phyloP scores from a whole-genome alignment of 768 basidiomycete species.

The Lactarius hengduanensis region DNA sequence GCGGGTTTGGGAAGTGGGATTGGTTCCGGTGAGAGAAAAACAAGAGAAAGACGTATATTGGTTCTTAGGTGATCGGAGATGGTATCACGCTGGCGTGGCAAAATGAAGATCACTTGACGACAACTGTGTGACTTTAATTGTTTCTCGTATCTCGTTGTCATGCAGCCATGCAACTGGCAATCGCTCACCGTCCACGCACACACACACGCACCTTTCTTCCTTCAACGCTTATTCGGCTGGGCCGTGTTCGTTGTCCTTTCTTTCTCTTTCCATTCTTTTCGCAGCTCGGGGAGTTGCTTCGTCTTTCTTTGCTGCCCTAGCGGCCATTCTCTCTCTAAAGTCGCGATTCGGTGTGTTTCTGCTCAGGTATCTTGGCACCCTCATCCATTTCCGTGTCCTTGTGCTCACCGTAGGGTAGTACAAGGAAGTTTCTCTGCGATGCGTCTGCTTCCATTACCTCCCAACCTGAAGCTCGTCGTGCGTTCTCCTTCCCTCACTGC shows the following conservation, averaged over 20 bases:
- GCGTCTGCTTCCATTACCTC: constrained; percentile 43
- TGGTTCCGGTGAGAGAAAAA: constrained; percentile 43
- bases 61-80: constrained; percentile 56
- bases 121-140: not conserved
- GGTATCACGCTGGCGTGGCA: constrained; percentile 57
- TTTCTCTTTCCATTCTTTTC: constrained; percentile 25
- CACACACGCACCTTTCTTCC: not conserved
- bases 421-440: constrained; percentile 31
- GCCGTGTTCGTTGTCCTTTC: constrained; percentile 20
- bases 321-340: constrained; percentile 39
- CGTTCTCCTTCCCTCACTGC: constrained; percentile 26
- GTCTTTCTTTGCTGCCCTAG: constrained; percentile 41
- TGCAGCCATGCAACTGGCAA: not conserved
- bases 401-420: not conserved
- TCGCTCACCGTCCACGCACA: not conserved
- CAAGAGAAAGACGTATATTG: constrained; percentile 55
- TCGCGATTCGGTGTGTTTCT: constrained; percentile 17
- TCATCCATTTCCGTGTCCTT: not conserved
- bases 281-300: constrained; percentile 31
- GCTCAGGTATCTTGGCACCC: constrained; percentile 4
- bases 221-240: constrained; percentile 21
- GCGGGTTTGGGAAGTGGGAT: constrained; percentile 29
- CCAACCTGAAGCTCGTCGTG: constrained; percentile 50
- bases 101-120: constrained; percentile 2
- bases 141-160: not conserved